These are phyloP conservation scores for Penicillium verhagenii DNA, from an alignment of 495 filamentous ascomycete genomes.

Conservation along the genomic window DNA sequence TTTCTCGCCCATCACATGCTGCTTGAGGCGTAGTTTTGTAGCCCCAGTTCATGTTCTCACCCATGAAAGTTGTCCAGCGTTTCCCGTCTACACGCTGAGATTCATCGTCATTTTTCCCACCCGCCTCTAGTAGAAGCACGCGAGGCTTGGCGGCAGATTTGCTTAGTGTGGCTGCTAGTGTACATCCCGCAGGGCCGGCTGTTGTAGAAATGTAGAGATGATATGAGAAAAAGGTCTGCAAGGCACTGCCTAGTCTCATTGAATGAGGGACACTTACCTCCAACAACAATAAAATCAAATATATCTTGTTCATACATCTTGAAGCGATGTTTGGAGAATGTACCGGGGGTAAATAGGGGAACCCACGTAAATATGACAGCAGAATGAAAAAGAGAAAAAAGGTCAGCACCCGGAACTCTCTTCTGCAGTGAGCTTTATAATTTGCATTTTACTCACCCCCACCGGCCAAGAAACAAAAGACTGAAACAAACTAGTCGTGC, in stretches of 20 bases:
- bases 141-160: constrained; percentile 39
- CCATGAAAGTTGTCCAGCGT: constrained; percentile 50
- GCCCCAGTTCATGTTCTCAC: constrained; percentile 53
- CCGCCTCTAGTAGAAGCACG: constrained; percentile 61
- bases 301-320: not conserved
- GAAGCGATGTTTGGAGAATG: not conserved
- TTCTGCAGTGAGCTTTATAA: not conserved
- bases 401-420: not conserved
- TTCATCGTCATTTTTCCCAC: constrained; percentile 46
- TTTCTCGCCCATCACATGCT: constrained; percentile 45
- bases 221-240: not conserved
- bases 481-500: not conserved
- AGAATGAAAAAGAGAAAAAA: not conserved
- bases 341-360: not conserved
- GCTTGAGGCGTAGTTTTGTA: constrained; percentile 59
- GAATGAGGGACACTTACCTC: constrained; percentile 34
- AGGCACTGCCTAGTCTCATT: not conserved
- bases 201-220: not conserved
- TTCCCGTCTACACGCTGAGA: constrained; percentile 50
- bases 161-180: constrained; percentile 48
- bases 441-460: not conserved
- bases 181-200: constrained; percentile 59
- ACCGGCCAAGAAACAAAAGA: no score
- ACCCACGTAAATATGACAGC: no score
- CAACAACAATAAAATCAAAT: constrained; percentile 58